phyloP scores from a whole-genome alignment of 176 grass and related monocot species.

The Oryza glaberrima region DNA sequence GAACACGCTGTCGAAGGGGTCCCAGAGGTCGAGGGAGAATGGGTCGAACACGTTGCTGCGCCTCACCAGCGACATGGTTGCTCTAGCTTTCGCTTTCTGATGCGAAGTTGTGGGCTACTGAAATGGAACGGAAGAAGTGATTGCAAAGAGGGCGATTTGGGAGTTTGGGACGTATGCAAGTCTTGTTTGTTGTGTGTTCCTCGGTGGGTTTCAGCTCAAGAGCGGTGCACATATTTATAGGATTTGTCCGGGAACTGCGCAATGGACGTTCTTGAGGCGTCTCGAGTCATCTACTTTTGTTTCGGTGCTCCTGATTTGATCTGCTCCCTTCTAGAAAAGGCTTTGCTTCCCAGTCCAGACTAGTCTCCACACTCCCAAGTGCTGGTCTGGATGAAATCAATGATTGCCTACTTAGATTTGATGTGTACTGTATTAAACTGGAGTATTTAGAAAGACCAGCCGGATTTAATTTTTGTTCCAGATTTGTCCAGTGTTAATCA shows the following conservation, averaged over 20 bases:
- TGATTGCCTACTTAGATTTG: too few relatives aligned
- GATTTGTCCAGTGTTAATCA: too few relatives aligned
- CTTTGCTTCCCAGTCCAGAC: neutral
- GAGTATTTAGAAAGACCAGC: too few relatives aligned
- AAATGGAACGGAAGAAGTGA: too few relatives aligned
- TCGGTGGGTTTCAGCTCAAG: too few relatives aligned
- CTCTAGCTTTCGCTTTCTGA: neutral
- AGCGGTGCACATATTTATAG: conserved; percentile 27
- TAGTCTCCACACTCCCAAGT: neutral
- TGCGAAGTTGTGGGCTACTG: too few relatives aligned
- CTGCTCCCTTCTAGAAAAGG: neutral
- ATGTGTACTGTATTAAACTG: too few relatives aligned
- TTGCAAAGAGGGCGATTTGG: too few relatives aligned
- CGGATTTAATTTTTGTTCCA: too few relatives aligned
- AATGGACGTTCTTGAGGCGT: neutral
- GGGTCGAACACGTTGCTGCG: conserved; percentile 56
- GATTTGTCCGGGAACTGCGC: neutral
- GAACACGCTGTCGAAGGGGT: conserved; percentile 46
- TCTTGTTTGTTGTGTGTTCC: neutral
- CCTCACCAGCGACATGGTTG: conserved; percentile 43
- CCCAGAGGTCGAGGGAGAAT: conserved; percentile 50
- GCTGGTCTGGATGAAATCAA: too few relatives aligned
- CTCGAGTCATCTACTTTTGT: neutral
- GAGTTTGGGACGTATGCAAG: too few relatives aligned
- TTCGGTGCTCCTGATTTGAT: too few relatives aligned